Conservation (phyloP, 2,329 filamentous ascomycete species). For the Aspergillus aculeatinus region DNA sequence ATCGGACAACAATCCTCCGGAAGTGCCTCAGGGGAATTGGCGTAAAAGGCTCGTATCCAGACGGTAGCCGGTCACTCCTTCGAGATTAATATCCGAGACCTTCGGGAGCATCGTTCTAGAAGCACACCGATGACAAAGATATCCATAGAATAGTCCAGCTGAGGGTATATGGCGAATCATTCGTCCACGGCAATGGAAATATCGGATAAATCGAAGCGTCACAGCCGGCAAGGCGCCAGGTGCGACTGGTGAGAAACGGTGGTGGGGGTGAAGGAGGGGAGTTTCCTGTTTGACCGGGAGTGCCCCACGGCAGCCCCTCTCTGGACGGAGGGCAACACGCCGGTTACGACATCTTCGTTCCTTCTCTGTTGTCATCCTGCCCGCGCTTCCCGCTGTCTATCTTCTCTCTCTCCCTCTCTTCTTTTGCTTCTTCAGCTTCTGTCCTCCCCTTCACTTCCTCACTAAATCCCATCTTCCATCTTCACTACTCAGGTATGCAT, state of each 20-base stretch:
- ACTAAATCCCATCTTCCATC: background rate
- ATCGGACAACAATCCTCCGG: background rate
- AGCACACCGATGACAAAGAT: background rate
- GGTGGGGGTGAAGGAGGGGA: background rate
- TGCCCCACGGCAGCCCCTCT: constrained; percentile 21
- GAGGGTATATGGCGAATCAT: background rate
- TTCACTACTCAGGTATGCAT: constrained; percentile 2
- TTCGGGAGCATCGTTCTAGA: background rate
- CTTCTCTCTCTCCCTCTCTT: constrained; percentile 10
- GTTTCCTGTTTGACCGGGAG: background rate
- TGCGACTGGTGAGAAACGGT: background rate
- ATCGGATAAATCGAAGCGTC: background rate
- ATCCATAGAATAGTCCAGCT: background rate
- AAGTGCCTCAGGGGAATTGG: background rate
- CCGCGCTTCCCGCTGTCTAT: constrained; percentile 10
- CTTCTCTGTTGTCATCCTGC: constrained; percentile 12
- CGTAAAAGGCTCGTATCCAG: background rate
- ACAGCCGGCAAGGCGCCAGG: background rate
- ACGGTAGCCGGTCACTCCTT: background rate
- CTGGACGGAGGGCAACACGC: constrained; percentile 23
- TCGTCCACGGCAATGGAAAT: background rate
- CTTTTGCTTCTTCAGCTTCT: constrained; percentile 6
- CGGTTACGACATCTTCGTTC: constrained; percentile 23
- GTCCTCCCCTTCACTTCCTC: background rate
- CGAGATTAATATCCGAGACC: background rate